Evolutionary conservation across 495 filamentous ascomycete genomes (phyloP).

Genomic region (Trichoderma asperelloides): DNA sequence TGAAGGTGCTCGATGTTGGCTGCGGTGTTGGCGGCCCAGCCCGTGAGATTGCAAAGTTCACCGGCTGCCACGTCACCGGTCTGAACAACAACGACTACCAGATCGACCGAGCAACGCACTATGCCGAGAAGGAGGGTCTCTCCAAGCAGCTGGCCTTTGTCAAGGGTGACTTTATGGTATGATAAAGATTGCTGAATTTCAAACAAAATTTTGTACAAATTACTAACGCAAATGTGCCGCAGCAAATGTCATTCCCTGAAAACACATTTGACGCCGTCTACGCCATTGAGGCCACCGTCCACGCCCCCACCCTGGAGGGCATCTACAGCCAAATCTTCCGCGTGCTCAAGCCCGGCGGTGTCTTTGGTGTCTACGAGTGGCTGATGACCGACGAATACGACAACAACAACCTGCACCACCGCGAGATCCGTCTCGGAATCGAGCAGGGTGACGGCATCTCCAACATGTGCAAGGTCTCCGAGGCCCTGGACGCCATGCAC

Average conservation of each 20-base stretch:
- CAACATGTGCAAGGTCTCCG: slow-evolving; percentile 87
- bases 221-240: slow-evolving; percentile 13
- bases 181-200: slow-evolving; percentile 8
- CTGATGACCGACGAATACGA: slow-evolving; percentile 97
- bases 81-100: slow-evolving; percentile 99
- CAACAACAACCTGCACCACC: slow-evolving; percentile 78
- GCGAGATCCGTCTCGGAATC: slow-evolving; percentile 86
- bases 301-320: slow-evolving; percentile 88
- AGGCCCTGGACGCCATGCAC: slow-evolving; percentile 78
- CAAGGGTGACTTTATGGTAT: slow-evolving; percentile 96
- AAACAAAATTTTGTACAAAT: not conserved
- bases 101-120: slow-evolving; percentile 84
- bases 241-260: slow-evolving; percentile 95
- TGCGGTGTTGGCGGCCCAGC: slow-evolving; percentile 98
- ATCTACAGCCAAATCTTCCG: slow-evolving; percentile 93
- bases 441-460: slow-evolving; percentile 96
- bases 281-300: slow-evolving; percentile 94
- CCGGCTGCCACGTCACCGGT: slow-evolving; percentile 79
- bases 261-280: slow-evolving; percentile 94
- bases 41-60: slow-evolving; percentile 92
- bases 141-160: slow-evolving; percentile 75
- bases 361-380: slow-evolving; percentile 99
- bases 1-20: slow-evolving; percentile 92
- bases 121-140: slow-evolving; percentile 74
- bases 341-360: slow-evolving; percentile 90